Conservation (phyloP, 306 rosid species). For the Dryas octopetala region DNA sequence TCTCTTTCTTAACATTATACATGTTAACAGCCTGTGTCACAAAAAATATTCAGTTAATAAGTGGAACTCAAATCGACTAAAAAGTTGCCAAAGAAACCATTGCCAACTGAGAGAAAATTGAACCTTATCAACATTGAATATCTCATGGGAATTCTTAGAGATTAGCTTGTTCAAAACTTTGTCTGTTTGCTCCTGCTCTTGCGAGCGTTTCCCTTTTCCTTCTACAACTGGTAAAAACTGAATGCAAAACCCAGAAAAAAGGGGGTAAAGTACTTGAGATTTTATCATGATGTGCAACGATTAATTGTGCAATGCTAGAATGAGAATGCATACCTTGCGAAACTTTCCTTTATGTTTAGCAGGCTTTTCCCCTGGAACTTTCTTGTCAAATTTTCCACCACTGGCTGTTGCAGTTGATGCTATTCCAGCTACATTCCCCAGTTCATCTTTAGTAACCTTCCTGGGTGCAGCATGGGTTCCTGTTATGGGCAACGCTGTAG, state of each 20-base stretch:
- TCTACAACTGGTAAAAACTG: conserved; percentile 91
- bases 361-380: conserved; percentile 79
- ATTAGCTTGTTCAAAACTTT: conserved; percentile 81
- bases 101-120: background rate
- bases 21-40: conserved; percentile 64
- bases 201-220: conserved; percentile 57
- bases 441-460: conserved; percentile 72
- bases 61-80: background rate
- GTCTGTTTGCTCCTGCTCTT: conserved; percentile 78
- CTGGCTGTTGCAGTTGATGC: conserved; percentile 94
- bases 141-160: conserved; percentile 79
- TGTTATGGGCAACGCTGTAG: conserved; percentile 90
- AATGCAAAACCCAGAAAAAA: conserved; percentile 21
- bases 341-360: conserved; percentile 73
- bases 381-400: conserved; percentile 95
- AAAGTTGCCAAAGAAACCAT: conserved; percentile 1
- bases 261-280: conserved; percentile 15
- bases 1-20: conserved; percentile 78
- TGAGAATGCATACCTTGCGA: conserved; percentile 64
- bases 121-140: conserved; percentile 80
- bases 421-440: conserved; percentile 77
- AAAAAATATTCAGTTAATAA: conserved; percentile 2
- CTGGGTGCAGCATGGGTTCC: conserved; percentile 72
- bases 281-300: background rate
- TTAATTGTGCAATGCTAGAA: conserved; percentile 1